Percentiles rank a stretch among this genome's conserved stretches.
phyloP scores from a whole-genome alignment of 257 asterid genomes.

The Linaria vulgaris region DNA sequence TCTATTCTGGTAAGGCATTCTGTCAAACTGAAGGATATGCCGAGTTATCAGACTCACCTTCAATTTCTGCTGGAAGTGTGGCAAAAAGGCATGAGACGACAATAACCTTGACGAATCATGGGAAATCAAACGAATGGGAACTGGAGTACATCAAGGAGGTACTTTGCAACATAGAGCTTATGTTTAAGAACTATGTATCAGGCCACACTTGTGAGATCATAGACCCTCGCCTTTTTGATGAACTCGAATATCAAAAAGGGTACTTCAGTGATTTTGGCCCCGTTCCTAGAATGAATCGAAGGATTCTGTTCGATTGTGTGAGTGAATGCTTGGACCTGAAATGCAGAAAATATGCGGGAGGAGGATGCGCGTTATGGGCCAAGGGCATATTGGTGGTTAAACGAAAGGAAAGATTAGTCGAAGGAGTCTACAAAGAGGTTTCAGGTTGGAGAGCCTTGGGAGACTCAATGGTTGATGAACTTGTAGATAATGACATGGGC shows the following conservation, averaged over 20 bases:
- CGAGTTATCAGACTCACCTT: conserved; percentile 84
- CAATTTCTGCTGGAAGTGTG: conserved; percentile 32
- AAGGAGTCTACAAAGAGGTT: conserved; percentile 65
- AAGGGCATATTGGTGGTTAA: conserved; percentile 48
- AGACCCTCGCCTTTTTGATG: conserved; percentile 49
- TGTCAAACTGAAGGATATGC: conserved; percentile 44
- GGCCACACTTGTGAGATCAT: conserved; percentile 49
- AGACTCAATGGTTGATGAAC: conserved; percentile 78
- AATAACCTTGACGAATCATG: conserved; percentile 8
- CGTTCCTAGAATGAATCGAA: conserved; percentile 38
- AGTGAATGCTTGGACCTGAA: conserved; percentile 63
- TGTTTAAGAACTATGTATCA: conserved; percentile 56
- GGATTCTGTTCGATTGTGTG: conserved; percentile 65
- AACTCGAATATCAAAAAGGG: conserved; percentile 42
- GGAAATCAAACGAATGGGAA: conserved; percentile 33
- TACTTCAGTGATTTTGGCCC: conserved; percentile 23
- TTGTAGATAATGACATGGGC: conserved; percentile 93
- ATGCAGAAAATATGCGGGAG: conserved; percentile 42
- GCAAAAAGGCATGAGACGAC: conserved; percentile 25
- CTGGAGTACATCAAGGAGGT: conserved; percentile 67
- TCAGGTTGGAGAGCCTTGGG: conserved; percentile 56
- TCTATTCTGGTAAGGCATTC: conserved; percentile 33
- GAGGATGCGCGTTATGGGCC: conserved; percentile 59
- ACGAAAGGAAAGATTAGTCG: conserved; percentile 58
- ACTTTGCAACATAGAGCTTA: conserved; percentile 46